These are phyloP conservation scores for Nicotiana undulata DNA, from an alignment of 257 asterid species.

Conservation along the genomic window DNA sequence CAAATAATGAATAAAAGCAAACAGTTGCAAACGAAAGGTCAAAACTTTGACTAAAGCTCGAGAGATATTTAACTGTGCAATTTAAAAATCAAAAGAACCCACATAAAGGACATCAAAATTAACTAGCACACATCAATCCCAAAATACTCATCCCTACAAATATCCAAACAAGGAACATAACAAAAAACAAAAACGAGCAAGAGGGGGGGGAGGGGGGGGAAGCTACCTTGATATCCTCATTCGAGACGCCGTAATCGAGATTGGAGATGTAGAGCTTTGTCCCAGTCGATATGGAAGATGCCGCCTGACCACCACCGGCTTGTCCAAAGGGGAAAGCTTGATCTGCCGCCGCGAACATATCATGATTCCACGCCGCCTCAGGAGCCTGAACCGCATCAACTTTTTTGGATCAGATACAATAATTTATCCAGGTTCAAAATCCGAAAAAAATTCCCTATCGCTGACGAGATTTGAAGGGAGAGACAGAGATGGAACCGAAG, in stretches of 20 bases:
- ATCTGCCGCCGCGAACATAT: slow-evolving; percentile 45
- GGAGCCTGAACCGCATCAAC: slow-evolving; percentile 55
- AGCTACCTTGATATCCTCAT: slow-evolving; percentile 77
- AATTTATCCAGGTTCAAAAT: background rate
- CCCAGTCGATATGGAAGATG: slow-evolving; percentile 87
- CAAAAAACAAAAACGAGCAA: background rate
- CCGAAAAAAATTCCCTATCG: background rate
- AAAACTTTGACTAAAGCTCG: background rate
- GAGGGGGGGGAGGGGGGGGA: background rate
- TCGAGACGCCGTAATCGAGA: slow-evolving; percentile 86
- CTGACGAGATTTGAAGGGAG: too few relatives aligned
- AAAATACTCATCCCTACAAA: background rate
- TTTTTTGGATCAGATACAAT: background rate
- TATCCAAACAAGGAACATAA: background rate
- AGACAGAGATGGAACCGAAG: background rate
- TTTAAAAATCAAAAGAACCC: background rate
- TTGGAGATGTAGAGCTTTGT: slow-evolving; percentile 89
- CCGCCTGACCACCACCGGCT: slow-evolving; percentile 39
- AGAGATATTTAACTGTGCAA: background rate
- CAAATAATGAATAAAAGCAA: background rate
- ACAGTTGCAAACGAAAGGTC: background rate
- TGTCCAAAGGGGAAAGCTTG: slow-evolving; percentile 19
- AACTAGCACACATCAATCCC: background rate
- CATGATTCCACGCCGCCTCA: slow-evolving; percentile 81
- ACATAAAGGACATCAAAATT: background rate